Conservation (phyloP, 305 asterid genomes). For the Fraxinus sp. region DNA sequence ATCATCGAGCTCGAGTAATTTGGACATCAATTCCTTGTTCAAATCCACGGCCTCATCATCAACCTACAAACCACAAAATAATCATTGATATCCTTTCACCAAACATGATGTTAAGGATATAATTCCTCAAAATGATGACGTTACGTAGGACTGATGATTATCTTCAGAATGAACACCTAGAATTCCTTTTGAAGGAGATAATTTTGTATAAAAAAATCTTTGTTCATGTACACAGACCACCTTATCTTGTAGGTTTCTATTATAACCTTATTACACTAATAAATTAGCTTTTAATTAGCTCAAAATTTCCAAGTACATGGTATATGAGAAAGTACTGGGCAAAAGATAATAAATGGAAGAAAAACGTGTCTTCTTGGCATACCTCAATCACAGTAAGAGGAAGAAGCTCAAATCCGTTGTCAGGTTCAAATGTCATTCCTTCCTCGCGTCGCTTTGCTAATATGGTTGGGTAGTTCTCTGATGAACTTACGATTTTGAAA, state of each 20-base stretch:
- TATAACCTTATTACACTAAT: background rate
- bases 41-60: constrained; percentile 94
- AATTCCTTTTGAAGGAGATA: background rate
- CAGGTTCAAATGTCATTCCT: constrained; percentile 72
- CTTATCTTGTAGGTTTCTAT: background rate
- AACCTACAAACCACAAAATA: constrained; percentile 47
- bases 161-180: constrained; percentile 12
- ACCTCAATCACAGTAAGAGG: constrained; percentile 73
- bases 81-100: background rate
- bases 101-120: background rate
- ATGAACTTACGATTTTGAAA: constrained; percentile 65
- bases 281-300: background rate
- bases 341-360: background rate
- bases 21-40: constrained; percentile 73
- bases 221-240: background rate
- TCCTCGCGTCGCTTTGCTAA: constrained; percentile 63
- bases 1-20: constrained; percentile 92
- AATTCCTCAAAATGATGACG: background rate
- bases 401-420: constrained; percentile 80
- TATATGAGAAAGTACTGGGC: background rate
- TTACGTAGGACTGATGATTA: background rate
- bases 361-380: constrained; percentile 15
- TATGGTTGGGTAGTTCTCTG: constrained; percentile 63
- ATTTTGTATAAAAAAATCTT: background rate
- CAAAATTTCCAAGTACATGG: background rate